These are phyloP conservation scores for Nitzschia sp. DNA, from an alignment of 108 stramenopile species.

Conservation along the genomic window DNA sequence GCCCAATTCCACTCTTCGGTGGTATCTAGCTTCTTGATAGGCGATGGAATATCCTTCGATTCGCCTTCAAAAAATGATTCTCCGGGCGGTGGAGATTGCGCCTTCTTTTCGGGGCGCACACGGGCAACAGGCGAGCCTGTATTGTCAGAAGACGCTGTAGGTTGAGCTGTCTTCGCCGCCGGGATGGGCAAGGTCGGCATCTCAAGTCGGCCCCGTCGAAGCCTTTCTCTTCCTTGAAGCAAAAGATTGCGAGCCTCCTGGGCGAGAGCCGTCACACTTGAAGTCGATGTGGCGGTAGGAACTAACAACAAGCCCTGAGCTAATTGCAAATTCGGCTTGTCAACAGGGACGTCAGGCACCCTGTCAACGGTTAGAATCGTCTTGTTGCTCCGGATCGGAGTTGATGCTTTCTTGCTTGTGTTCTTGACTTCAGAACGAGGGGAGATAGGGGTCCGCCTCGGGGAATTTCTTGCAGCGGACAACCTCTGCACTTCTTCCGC, in stretches of 20 bases:
- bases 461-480: too few species aligned
- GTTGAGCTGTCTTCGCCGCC: too few species aligned
- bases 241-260: neutral
- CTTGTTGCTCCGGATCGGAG: constrained; percentile 21
- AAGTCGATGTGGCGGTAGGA: constrained; percentile 6
- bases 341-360: neutral
- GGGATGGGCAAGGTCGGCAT: too few species aligned
- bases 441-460: too few species aligned
- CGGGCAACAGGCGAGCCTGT: neutral
- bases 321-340: too few species aligned
- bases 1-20: constrained; percentile 37
- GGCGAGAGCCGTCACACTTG: neutral
- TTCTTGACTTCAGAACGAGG: too few species aligned
- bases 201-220: too few species aligned
- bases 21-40: constrained; percentile 14
- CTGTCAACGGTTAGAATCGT: constrained; percentile 10
- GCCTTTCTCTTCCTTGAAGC: neutral
- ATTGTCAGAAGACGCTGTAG: too few species aligned
- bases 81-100: neutral
- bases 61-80: constrained; percentile 14
- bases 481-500: too few species aligned
- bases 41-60: constrained; percentile 21
- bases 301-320: too few species aligned
- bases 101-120: neutral
- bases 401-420: constrained; percentile 7